Evolutionary conservation across 1,284 basidiomycete species (phyloP), one percentile per base, ranked within the genome.

Genomic region (Laetiporus sulphureus): DNA sequence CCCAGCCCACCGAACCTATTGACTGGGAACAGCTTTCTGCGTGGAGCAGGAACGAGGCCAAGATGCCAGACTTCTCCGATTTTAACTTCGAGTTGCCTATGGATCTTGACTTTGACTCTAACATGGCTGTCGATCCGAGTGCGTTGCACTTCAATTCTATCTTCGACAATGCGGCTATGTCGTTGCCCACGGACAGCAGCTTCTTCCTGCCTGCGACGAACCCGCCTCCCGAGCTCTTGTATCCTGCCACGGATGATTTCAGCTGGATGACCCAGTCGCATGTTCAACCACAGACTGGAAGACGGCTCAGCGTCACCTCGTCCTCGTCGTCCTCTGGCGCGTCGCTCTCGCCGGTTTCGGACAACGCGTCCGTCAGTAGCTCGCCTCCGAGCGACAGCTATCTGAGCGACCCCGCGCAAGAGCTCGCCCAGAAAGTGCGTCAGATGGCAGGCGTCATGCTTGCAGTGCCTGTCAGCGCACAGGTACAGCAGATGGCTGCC

Each of bases 361-460:
- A 72, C 27, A 50, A 52, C 40, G 44, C 47, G 36, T 50, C 51
- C 32, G 41, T 47, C 22, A 45, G 52, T 31, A 43, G 48, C 31
- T 55, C 59, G 2, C 55, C 56, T 3, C 47, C 53, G 2, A 51
- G 53, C 27, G 55, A 58, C 29, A 51, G 49, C 47, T 53, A 48
- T 37, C 45, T 54, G 32, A 55, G 44, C 34, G 69, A 77, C 47
- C 66, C 73, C 18, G 72, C 71, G 3, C 65, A 66, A 13, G 74
- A 76, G 51, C 65, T 81, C 3, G 78, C 77, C 1, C 70, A 76
- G 21, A 65, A 71, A 10, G 79, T 79, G 10, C 70, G 77, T 12
- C 72, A 77, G 43, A 65, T 71, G 31, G 75, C 78, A 0, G 79
- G 79, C 18, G 70, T 82, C 3, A 74, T 75, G 59, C 70, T 78